Evolutionary conservation across 2,329 filamentous ascomycete species (phyloP), one percentile per base, ranked within the genome.

Genomic region (Pseudogymnoascus sp.): DNA sequence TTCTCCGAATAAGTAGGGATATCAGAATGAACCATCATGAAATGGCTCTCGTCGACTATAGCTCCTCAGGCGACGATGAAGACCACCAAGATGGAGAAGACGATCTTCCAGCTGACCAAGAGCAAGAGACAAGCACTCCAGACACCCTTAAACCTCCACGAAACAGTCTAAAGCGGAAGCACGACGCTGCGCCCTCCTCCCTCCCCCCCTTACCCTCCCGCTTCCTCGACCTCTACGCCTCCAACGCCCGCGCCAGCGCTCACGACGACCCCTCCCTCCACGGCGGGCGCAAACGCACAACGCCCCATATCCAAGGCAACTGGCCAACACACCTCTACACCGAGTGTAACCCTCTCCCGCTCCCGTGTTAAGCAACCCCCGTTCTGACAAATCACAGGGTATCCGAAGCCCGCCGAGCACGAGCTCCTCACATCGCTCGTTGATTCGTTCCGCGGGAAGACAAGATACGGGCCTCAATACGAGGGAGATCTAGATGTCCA

Each of bases 271-370:
- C 93, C 0, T 81, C 82, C 65, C 80, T 97, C 64, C 95, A 99
- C 74, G 89, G 88, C 33, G 95, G 95, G 62, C 87, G 93, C 53
- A 91, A 88, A 72, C 85, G 95, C 44, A 83, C 88, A 64, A 89
- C 86, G 59, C 93, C 93, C 23, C 95, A 99, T 75, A 80, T 93
- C 26, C 84, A 87, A 64, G 95, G 95, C 65, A 91, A 92, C 74
- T 99, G 95, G 95, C 91, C 93, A 1, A 91, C 88, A 35, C 93
- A 97, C 76, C 74, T 97, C 53, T 97, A 96, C 74, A 80, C 96
- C 63, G 93, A 97, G 78, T 99, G 95, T 96, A 81, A 77, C 86
- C 79, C 63, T 63, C 59, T 13, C 62, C 62, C 42, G 60, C 10
- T 31, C 50, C 60, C 17, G 23, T 61, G 17, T n/a, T 63, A 15